A percentile compares a stretch with the other conserved stretches of the same genome.
Evolutionary conservation across 2,329 filamentous ascomycete genomes (phyloP).

Genomic region (Calonectria pauciramosa): DNA sequence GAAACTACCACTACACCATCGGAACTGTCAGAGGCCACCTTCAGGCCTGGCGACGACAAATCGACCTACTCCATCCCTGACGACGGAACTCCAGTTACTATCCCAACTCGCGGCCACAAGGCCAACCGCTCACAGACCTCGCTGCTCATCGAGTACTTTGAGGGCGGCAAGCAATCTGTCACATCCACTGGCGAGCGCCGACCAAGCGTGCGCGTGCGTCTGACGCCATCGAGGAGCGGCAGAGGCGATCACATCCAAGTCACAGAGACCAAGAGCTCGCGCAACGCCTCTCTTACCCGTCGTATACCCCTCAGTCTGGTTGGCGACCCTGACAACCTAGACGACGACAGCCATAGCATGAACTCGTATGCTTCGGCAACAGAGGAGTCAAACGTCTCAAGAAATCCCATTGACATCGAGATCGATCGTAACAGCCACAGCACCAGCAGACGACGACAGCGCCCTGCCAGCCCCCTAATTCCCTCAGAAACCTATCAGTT

Average conservation of each 20-base stretch:
- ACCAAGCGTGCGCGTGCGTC: slow-evolving; percentile 83
- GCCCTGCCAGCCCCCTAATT: slow-evolving; percentile 77
- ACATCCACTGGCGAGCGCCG: slow-evolving; percentile 73
- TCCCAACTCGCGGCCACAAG: slow-evolving; percentile 79
- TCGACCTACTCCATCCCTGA: slow-evolving; percentile 86
- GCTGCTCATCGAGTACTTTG: slow-evolving; percentile 94
- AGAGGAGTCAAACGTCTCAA: slow-evolving; percentile 82
- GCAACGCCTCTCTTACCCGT: slow-evolving; percentile 72
- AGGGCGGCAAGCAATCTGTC: slow-evolving; percentile 76
- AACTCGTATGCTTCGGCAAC: slow-evolving; percentile 83
- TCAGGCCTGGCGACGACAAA: slow-evolving; percentile 76
- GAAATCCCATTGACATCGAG: slow-evolving; percentile 89
- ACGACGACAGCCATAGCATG: slow-evolving; percentile 76
- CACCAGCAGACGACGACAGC: slow-evolving; percentile 65
- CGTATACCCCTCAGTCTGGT: slow-evolving; percentile 67
- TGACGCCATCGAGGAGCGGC: slow-evolving; percentile 80
- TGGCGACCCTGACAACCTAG: slow-evolving; percentile 56
- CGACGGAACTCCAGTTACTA: slow-evolving; percentile 92
- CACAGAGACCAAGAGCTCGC: slow-evolving; percentile 81
- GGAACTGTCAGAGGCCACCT: slow-evolving; percentile 75
- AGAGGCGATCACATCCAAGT: slow-evolving; percentile 83
- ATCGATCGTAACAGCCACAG: slow-evolving; percentile 73
- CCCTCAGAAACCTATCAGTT: slow-evolving; percentile 74
- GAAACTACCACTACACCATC: slow-evolving; percentile 72
- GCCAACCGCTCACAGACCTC: slow-evolving; percentile 84